Evolutionary conservation across 345 rosid species (phyloP).

Genomic region (Mercurialis annua): DNA sequence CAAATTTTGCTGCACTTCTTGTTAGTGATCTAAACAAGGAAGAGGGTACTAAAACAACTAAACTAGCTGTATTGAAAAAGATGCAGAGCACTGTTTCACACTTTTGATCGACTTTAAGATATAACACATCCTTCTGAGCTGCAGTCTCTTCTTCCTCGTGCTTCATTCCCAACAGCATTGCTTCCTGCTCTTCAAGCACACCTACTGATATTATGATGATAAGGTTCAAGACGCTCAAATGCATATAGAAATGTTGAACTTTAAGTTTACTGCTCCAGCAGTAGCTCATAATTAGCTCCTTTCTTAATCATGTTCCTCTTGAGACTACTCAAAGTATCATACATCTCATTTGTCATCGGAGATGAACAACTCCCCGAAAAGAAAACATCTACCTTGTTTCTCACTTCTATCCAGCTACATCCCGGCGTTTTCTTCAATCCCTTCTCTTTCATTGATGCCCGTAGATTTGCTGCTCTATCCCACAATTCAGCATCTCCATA

Average conservation of each 20-base stretch:
- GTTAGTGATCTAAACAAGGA: too few species aligned
- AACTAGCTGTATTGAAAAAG: too few species aligned
- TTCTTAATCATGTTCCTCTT: conserved; percentile 40
- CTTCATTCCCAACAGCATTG: not conserved
- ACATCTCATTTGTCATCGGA: conserved; percentile 36
- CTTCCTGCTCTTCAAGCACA: not conserved
- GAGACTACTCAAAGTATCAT: conserved; percentile 38
- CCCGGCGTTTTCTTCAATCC: conserved; percentile 74
- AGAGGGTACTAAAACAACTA: too few species aligned
- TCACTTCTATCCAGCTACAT: conserved; percentile 71
- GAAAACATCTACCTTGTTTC: conserved; percentile 46
- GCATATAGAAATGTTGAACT: not conserved
- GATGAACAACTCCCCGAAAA: conserved; percentile 57
- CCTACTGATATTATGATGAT: not conserved
- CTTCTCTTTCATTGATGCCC: conserved; percentile 56
- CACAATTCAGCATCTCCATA: conserved; percentile 62
- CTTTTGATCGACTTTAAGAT: too few species aligned
- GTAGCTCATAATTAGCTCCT: conserved; percentile 19
- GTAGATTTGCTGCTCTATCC: conserved; percentile 51
- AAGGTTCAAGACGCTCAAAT: not conserved
- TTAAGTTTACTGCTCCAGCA: not conserved
- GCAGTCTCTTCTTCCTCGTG: too few species aligned
- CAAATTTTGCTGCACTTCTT: too few species aligned
- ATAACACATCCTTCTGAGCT: too few species aligned
- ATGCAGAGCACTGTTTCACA: too few species aligned